Base-by-base conservation (phyloP, 371 early-diverging fungal genomes). In the Rhizopus microsporus region DNA sequence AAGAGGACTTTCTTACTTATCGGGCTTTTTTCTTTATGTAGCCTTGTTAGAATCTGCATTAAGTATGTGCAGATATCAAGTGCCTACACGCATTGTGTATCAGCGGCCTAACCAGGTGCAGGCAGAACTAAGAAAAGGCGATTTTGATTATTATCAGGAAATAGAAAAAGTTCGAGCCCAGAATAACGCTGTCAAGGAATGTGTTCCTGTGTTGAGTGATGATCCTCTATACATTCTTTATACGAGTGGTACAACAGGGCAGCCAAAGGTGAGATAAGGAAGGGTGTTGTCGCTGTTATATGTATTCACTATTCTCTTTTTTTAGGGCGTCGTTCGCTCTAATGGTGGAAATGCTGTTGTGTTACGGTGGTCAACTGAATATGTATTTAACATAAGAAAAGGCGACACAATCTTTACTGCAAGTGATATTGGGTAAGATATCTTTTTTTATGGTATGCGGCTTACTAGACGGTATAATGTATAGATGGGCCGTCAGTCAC, bases 141-240 rank as follows among this genome's bases (percentile, higher is more conserved):
- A 91, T 61, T 65, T 74, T 48, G 84, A 87, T 63, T 92, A 84
- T 81, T 65, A 78, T 15, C 51, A 65, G 0, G 86, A 84, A 66
- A 69, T 88, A 69, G 60, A 72, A 54, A 52, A 75, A 29, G 62
- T 79, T 51, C 44, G 71, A 39, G 37, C 44, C 10, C 59, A 63
- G 17, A 63, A 65, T 5, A 53, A 59, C 0, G 73, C 68, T 5
- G 68, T 78, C 56, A 75, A 69, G 42, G 63, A 58, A 1, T 86
- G 88, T 63, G 90, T 84, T 12, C 67, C 87, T 15, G 94, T 97
- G 37, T 81, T 78, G n/a, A 81, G 91, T 47, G 89, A 91, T 60
- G 91, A 96, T 68, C 93, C 94, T 0, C 75, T 98, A 2, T 98
- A 96, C 50, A 87, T 95, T 59, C 80, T 97, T 8, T 97, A 97